A percentile compares a stretch with the other conserved stretches of the same genome.
These are phyloP conservation scores for Aegilops sharonensis DNA, from an alignment of 176 grass and related monocot species.

Conservation along the genomic window DNA sequence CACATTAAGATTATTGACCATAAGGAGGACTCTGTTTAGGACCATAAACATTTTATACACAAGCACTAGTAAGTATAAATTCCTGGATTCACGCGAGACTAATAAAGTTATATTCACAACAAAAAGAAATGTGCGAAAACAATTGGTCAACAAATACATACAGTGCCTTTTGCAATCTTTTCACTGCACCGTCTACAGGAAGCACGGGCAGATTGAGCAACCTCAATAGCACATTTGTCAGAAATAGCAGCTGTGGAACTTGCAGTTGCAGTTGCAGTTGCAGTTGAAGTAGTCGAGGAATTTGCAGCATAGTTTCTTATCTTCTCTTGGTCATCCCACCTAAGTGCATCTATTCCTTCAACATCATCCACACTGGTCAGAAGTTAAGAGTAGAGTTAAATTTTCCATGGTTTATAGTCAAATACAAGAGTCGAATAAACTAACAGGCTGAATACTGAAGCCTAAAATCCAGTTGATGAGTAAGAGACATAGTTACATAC, in stretches of 20 bases:
- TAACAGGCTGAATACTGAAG: neutral
- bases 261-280: conserved; percentile 10
- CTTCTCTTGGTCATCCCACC: conserved; percentile 95
- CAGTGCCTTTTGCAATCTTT: conserved; percentile 86
- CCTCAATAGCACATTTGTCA: conserved; percentile 71
- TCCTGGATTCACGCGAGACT: neutral
- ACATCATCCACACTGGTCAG: conserved; percentile 77
- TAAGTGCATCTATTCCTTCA: conserved; percentile 79
- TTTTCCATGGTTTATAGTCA: neutral
- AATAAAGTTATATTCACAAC: neutral
- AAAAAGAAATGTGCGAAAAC: conserved; percentile 8
- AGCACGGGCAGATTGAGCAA: conserved; percentile 80
- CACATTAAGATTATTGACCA: neutral
- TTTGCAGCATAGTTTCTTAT: conserved; percentile 72
- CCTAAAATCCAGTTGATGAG: neutral
- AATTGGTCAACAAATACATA: conserved; percentile 52
- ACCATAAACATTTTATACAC: conserved; percentile 1
- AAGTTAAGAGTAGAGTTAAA: neutral
- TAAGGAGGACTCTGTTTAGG: neutral
- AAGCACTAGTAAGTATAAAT: neutral
- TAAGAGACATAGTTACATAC: conserved; percentile 36
- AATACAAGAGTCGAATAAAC: neutral
- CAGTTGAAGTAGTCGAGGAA: conserved; percentile 26
- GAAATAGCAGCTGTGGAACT: conserved; percentile 40
- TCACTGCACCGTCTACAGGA: conserved; percentile 71